Conservation (phyloP, 148 eudicot genomes). For the Heliamphora exappendiculata region DNA sequence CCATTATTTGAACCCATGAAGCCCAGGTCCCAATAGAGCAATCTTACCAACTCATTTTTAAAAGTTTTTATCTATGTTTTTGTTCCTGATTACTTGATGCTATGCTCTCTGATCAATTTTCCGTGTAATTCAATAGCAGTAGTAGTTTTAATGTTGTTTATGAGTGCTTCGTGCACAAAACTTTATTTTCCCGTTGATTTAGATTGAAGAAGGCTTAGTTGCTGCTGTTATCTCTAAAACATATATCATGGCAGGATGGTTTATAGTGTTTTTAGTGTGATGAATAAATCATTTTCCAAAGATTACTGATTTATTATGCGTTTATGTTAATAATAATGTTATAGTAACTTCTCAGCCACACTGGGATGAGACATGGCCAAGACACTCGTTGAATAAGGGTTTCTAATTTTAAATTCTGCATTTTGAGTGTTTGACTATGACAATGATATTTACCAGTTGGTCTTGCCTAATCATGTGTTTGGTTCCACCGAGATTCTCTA, state of each 20-base stretch:
- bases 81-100: neutral
- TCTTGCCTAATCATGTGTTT: neutral
- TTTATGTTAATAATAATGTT: neutral
- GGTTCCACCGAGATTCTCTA: neutral
- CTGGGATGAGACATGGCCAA: too few species aligned
- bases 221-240: neutral
- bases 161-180: neutral
- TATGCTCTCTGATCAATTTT: neutral
- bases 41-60: too few species aligned
- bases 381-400: too few species aligned
- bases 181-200: neutral
- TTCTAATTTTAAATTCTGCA: neutral
- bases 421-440: neutral
- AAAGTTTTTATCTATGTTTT: neutral
- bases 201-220: neutral
- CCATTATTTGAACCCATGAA: too few species aligned
- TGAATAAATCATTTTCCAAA: neutral
- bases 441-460: neutral
- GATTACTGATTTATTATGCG: neutral
- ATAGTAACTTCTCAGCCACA: neutral
- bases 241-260: neutral
- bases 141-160: neutral
- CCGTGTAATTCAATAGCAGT: neutral
- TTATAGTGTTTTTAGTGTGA: neutral
- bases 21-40: too few species aligned